Evolutionary conservation across 1,139 yeast genomes (phyloP), one percentile per base, ranked within the genome.

Genomic region (Kluyveromyces marxianus): DNA sequence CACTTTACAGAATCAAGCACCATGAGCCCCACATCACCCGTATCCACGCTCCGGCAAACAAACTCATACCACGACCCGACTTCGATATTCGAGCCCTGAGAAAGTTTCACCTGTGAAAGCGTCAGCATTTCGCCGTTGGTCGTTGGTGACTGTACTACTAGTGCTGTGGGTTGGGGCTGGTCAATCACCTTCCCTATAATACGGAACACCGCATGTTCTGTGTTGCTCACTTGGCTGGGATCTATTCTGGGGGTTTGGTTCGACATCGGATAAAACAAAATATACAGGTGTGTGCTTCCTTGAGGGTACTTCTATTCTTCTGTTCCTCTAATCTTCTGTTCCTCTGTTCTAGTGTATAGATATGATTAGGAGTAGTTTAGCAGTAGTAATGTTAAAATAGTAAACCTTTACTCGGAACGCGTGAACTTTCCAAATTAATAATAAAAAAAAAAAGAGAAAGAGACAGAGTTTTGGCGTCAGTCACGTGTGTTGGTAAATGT

Each of bases 221-320:
- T 52, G 39, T 47, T 51, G 26, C 57, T 49, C 4, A 62, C 49
- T 35, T 59, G 59, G 32, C 54, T 51, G n/a, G 67, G 65, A 40
- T 59, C 62, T 35, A 62, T 45, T 47, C 67, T 57, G 33, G 66
- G n/a, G 3, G 67, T 62, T 47, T 59, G 64, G 47, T 58, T 59
- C 24, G 64, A 58, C 66, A 61, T 61, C 24, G n/a, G 32, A 27
- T 35, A 25, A 7, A 27, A 8, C 24, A 5, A 6, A 8, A 25
- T 27, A 37, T 26, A 14, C 25, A 24, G 35, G 24, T 44, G 31
- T 31, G 29, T 39, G 37, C 14, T 25, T 14, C 28, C n/a, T 36
- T 35, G 27, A 35, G 28, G 26, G 25, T 25, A 10, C 38, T 14
- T 14, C 21, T 14, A 14, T 14, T 14, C 21, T 14, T 14, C 39